Base-by-base conservation (phyloP, 768 basidiomycete species). In the Clathrus columnatus region DNA sequence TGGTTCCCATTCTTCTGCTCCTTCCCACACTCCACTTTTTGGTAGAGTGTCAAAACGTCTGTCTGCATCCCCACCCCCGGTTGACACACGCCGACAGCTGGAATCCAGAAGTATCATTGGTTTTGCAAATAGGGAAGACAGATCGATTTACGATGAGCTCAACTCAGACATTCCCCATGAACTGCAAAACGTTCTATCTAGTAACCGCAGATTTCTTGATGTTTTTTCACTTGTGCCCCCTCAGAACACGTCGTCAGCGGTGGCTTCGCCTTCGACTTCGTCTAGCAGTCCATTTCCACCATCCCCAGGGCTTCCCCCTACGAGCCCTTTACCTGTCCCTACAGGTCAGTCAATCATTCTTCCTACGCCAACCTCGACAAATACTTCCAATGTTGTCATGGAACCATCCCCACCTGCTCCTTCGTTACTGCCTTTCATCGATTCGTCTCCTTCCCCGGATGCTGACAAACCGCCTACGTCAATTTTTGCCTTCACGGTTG, bases 91-190 rank as follows among this genome's bases (percentile, higher is more conserved):
- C 60, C 76, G 76, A 43, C 73, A 72, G n/a, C 69, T 87, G 17
- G 83, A 84, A 0, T 75, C 85, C 68, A 69, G 72, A 14, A 85
- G 84, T 0, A 87, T 85, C 0, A 76, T 88, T 71, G 85, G 85
- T 3, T 76, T 76, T 21, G 76, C 75, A 49, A 67, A 66, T 1
- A 75, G 73, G 52, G 70, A 70, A 16, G 75, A 74, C 18, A 60
- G 76, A 7, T 77, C 84, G 32, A 73, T 70, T 2, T 78, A 77
- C 8, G 83, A 87, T 62, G 84, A 79, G 62, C 84, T 79, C 0
- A 83, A 88, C 64, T 85, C 83, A 1, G 87, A 91, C 61, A 85
- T 90, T n/a, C 87, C 89, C 1, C 79, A 85, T 42, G 89, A 91
- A 66, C 65, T 91, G 54, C 81, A 82, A 59, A 72, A 73, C 21